Conservation (phyloP, 2,329 filamentous ascomycete species). For the Rutstroemia sp. region DNA sequence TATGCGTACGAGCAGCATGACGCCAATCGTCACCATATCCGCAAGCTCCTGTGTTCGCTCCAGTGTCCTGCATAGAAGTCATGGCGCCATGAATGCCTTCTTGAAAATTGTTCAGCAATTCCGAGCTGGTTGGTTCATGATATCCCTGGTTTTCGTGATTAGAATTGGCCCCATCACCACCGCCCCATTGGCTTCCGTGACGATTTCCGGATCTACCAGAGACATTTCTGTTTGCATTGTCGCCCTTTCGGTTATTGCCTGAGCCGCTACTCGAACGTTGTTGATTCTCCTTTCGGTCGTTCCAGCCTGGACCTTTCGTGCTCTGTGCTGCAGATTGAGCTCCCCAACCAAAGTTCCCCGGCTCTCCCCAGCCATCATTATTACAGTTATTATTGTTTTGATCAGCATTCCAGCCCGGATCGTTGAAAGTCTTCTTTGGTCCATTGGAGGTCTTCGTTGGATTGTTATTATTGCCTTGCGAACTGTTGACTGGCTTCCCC, state of each 20-base stretch:
- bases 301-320: conserved; percentile 2
- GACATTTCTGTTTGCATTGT: background rate
- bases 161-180: conserved; percentile 2
- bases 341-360: no score
- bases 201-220: background rate
- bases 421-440: background rate
- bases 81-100: background rate
- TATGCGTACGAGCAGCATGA: background rate
- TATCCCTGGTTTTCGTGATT: background rate
- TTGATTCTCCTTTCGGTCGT: background rate
- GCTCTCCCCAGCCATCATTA: background rate
- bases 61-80: background rate
- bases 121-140: background rate
- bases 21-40: background rate
- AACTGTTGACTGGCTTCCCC: background rate
- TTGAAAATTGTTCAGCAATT: background rate
- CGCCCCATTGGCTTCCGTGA: background rate
- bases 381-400: background rate
- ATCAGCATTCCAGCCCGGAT: background rate
- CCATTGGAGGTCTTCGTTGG: background rate
- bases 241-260: background rate
- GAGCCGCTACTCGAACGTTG: background rate
- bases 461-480: background rate
- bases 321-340: background rate
- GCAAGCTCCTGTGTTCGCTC: background rate